Conservation (phyloP, 2,329 filamentous ascomycete genomes). For the Penicillium janthinellum region DNA sequence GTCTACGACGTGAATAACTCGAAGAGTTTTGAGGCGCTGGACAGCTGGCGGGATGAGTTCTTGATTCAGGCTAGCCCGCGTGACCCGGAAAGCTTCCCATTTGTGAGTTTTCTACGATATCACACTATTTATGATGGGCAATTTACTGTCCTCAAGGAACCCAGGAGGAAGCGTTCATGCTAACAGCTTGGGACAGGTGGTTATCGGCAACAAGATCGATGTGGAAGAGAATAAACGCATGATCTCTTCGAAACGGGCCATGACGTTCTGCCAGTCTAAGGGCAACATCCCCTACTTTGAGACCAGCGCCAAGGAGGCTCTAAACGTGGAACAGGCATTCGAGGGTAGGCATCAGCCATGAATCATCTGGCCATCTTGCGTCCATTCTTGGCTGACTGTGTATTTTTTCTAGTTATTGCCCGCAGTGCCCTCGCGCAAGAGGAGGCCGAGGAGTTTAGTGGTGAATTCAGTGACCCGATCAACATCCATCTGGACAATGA, state of each 20-base stretch:
- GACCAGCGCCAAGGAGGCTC: constrained; percentile 97
- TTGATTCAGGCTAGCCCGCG: constrained; percentile 94
- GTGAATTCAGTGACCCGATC: constrained; percentile 96
- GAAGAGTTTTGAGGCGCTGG: constrained; percentile 97
- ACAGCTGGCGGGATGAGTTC: constrained; percentile 98
- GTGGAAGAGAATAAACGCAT: constrained; percentile 96
- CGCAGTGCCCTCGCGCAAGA: constrained; percentile 94
- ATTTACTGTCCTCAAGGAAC: background rate
- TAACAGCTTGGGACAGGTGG: constrained; percentile 61
- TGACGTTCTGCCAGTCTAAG: constrained; percentile 97
- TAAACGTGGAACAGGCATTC: constrained; percentile 92
- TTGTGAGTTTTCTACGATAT: constrained; percentile 64
- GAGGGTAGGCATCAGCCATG: constrained; percentile 56
- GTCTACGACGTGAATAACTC: constrained; percentile 99
- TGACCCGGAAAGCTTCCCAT: constrained; percentile 96
- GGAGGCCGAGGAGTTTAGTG: constrained; percentile 95
- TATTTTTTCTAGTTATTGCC: constrained; percentile 73
- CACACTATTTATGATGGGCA: background rate
- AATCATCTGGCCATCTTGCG: background rate
- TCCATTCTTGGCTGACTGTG: constrained; percentile 10
- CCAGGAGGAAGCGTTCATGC: background rate
- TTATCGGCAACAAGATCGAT: constrained; percentile 98
- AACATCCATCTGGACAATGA: constrained; percentile 97
- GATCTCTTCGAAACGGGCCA: constrained; percentile 93
- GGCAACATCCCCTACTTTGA: constrained; percentile 98